Base-by-base conservation (phyloP, 139 green algal species). In the Chlamydomonas sp. region DNA sequence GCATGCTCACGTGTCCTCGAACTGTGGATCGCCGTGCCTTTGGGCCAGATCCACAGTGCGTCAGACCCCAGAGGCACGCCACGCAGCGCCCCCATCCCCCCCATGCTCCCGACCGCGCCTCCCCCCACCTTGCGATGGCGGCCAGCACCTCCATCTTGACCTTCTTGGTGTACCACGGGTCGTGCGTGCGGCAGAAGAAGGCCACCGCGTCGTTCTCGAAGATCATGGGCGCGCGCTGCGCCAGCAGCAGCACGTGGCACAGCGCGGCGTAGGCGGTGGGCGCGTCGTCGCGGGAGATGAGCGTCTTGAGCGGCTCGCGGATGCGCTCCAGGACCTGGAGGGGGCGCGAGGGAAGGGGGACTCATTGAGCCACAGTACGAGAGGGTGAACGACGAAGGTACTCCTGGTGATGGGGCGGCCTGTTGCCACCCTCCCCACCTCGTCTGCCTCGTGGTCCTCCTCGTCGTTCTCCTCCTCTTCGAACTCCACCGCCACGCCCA, bases 121-220 rank as follows among this genome's bases (percentile, higher is more conserved):
- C n/a, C n/a, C n/a, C n/a, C n/a, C n/a, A n/a, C n/a, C n/a, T n/a
- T n/a, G 97, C 97, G 1, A 99, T 92, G 7, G 93, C 94, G 0
- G 96, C 93, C 62, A 99, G 91, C 85, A 98, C 97, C 88, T 98
- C 92, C 80, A 99, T 93, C 94, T 99, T 99, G 1, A 99, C 86
- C 78, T 94, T 90, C 93, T 99, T 99, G 72, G 99, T 94, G 66
- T 71, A 92, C 90, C 93, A 95, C 3, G 97, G 96, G 93, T 99
- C 98, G 73, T 97, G 95, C 49, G 94, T 94, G 31, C 96, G 93
- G 93, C 96, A 99, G 94, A 96, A 99, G 88, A 99, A 99, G 8
- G 95, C 90, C 58, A 93, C 92, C 84, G 96, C 97, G 69, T 98
- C 95, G 18, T 67, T 10, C 59, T 94, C 89, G 75, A 98, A 97